Conservation (phyloP, 1,139 yeast genomes). For the Candida sp. region DNA sequence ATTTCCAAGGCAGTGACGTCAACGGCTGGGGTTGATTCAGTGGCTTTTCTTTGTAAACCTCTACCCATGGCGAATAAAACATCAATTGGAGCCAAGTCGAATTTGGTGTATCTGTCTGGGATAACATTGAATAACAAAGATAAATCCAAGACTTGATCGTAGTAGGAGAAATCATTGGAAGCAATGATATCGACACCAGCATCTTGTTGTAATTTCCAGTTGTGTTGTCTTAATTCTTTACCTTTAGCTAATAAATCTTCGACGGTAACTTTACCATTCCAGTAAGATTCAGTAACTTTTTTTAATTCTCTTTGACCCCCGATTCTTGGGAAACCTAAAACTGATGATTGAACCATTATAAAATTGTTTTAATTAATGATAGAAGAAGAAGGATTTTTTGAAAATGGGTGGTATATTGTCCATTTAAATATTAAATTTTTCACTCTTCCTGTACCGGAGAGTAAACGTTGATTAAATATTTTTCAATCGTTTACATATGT, state of each 20-base stretch:
- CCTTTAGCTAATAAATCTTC: conserved; percentile 91
- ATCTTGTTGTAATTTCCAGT: conserved; percentile 97
- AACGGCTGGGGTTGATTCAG: conserved; percentile 82
- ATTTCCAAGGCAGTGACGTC: conserved; percentile 99
- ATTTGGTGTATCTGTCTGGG: conserved; percentile 96
- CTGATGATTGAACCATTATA: conserved; percentile 89
- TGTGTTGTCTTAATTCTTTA: conserved; percentile 90
- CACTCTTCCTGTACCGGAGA: not conserved
- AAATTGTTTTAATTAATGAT: conserved; percentile 1
- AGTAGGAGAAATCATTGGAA: conserved; percentile 96
- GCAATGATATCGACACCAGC: conserved; percentile 98
- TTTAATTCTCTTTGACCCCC: conserved; percentile 99
- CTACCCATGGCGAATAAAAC: conserved; percentile 99
- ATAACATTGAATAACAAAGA: conserved; percentile 91
- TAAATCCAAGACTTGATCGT: conserved; percentile 94
- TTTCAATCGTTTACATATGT: not conserved
- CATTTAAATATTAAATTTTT: conserved; percentile 2
- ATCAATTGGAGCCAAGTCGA: conserved; percentile 84
- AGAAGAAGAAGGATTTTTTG: not conserved
- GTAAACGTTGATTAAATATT: not conserved
- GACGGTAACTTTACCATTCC: conserved; percentile 88
- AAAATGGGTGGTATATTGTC: not conserved
- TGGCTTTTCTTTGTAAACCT: conserved; percentile 98
- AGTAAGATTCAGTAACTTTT: conserved; percentile 98
- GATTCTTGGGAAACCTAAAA: conserved; percentile 99